phyloP scores from a whole-genome alignment of 345 rosid species.

The Arabidopsis suecica region DNA sequence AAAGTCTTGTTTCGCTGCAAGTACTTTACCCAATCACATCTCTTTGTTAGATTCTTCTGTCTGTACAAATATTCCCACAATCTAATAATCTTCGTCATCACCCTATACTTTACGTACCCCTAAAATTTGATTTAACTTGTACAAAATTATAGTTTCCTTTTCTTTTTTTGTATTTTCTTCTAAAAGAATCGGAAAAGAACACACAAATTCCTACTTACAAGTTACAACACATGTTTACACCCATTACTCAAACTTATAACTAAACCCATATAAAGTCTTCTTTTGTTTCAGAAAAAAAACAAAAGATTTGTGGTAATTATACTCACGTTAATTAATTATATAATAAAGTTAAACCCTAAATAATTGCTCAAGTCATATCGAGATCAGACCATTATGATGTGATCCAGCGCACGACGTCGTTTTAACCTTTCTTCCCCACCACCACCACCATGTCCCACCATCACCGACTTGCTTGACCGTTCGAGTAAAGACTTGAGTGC shows the following conservation, averaged over 20 bases:
- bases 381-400: constrained; percentile 52
- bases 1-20: constrained; percentile 15
- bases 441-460: constrained; percentile 37
- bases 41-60: constrained; percentile 34
- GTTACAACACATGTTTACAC: constrained; percentile 18
- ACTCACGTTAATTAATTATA: constrained; percentile 24
- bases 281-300: background rate
- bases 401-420: constrained; percentile 75
- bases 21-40: constrained; percentile 40
- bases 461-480: constrained; percentile 56
- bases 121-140: background rate
- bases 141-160: background rate
- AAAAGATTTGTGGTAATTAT: constrained; percentile 16
- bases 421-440: constrained; percentile 60
- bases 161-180: background rate
- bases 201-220: background rate
- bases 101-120: background rate
- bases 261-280: constrained; percentile 34
- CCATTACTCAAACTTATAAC: constrained; percentile 9
- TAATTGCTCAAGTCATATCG: constrained; percentile 31
- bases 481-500: constrained; percentile 82
- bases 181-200: background rate
- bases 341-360: constrained; percentile 8
- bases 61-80: constrained; percentile 37
- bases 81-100: constrained; percentile 17